Base-by-base conservation (phyloP, 129 eudicot genomes). In the Silybum marianum region DNA sequence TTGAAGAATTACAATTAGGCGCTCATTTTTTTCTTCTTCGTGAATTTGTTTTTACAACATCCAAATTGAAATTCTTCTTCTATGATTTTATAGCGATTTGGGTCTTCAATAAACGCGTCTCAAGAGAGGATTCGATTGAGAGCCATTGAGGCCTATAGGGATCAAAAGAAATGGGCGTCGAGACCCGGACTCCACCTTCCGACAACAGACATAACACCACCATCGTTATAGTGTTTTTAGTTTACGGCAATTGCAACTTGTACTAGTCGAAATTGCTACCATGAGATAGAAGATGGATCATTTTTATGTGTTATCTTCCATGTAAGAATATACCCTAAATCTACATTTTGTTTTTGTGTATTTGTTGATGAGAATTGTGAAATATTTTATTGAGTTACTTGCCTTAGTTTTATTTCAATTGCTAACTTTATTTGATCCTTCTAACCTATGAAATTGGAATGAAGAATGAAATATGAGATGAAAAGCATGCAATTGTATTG, bases 111-210 rank as follows among this genome's bases (percentile, higher is more conserved):
- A 36, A 90, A 89, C 68, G 97, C 98, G 22, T 95, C 94, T n/a
- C 83, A 86, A 51, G 98, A 95, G 85, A 92, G 98, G 85, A 93
- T 92, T 46, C 93, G 98, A 6, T 74, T 95, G 69, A 89, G 88
- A 84, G 90, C 97, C 44, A 88, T 92, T 22, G 97, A 92, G 73
- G 91, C 91, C 39, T 95, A 95, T 86, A 86, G 98, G 71, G 87
- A 85, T 28, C 89, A 87, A 32, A 95, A 88, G 85, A 91, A 89
- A 80, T 94, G 97, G 98, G 84, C 88, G 25, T 89, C 97, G 65
- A 95, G 98, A 84, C 98, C 93, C 0, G 98, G 98, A 32, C 71
- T 90, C 69, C 82, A 89, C 72, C 93, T 92, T 28, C 96, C 96
- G 68, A 71, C 88, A 32, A 72, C 82, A 71, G 88, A 81, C 70